Evolutionary conservation across 2,329 filamentous ascomycete genomes (phyloP), one percentile per base, ranked within the genome.

Genomic region (Trichoderma asperellum): DNA sequence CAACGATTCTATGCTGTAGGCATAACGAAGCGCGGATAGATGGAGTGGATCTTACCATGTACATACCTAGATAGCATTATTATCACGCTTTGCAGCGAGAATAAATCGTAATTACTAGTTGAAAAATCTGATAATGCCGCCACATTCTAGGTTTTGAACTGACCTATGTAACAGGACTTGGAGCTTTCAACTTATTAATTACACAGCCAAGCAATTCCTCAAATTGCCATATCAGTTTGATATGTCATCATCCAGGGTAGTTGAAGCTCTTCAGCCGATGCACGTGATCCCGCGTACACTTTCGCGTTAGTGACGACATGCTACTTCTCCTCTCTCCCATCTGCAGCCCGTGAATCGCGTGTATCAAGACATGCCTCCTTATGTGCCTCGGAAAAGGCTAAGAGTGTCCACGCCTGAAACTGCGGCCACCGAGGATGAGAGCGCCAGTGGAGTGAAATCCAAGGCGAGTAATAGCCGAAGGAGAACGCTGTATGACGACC

Each of bases 381-480:
- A 87, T 72, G 83, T 92, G 18, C 84, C 89, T 60, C 88, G 89
- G 73, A 94, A 93, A 80, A 86, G 89, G 71, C 74, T 88, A 73
- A 86, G 85, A 70, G 86, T 76, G 21, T 78, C 87, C 1, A 80
- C 84, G 0, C 74, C 74, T 24, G 76, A 75, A 53, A 72, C 74
- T 53, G 70, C 74, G 32, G 56, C 68, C 35, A 77, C 60, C 75
- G 57, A 70, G 52, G 71, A 77, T 57, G 79, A 81, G 72, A 56
- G 57, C 29, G 68, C 60, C 68, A 71, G 75, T 74, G 68, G 70
- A 68, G 78, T 67, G 69, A 40, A 61, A 37, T 24, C 62, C 21
- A 73, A 68, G 55, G 71, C 71, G 10, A 61, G 69, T 10, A 72
- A 70, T 49, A 73, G 71, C 68, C 83, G 86, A 64, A 90, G 87